Percentiles rank a stretch among this genome's conserved stretches.
Conservation (phyloP, 1,284 basidiomycete genomes). For the Cryptococcus floricola region DNA sequence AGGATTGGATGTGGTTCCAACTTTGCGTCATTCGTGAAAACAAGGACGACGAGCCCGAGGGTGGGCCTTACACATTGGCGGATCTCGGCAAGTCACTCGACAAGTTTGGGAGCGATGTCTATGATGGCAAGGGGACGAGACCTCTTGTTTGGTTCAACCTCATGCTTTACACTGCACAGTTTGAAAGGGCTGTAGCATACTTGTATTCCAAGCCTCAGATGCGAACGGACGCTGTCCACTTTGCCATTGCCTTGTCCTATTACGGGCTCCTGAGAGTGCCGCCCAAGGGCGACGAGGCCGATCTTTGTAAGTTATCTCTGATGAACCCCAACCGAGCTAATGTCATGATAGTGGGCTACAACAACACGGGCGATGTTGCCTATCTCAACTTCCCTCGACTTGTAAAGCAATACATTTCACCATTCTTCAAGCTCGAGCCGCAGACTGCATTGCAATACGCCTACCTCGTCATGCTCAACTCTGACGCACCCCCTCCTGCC, state of each 20-base stretch:
- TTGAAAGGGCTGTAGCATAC: slow-evolving; percentile 86
- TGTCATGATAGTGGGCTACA: slow-evolving; percentile 56
- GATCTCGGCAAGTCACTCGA: slow-evolving; percentile 75
- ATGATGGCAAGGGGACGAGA: slow-evolving; percentile 70
- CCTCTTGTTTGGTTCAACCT: slow-evolving; percentile 79
- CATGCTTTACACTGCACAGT: slow-evolving; percentile 86
- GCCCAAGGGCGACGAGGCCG: slow-evolving; percentile 72
- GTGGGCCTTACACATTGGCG: slow-evolving; percentile 63
- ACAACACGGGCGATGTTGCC: slow-evolving; percentile 45
- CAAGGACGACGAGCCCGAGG: slow-evolving; percentile 63
- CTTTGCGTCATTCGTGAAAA: slow-evolving; percentile 64
- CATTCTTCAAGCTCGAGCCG: slow-evolving; percentile 85
- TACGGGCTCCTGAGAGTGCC: slow-evolving; percentile 88
- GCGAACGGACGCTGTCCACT: slow-evolving; percentile 90
- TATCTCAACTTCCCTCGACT: slow-evolving; percentile 75
- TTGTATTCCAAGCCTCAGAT: slow-evolving; percentile 83
- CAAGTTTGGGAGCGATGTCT: slow-evolving; percentile 86
- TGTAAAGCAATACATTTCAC: slow-evolving; percentile 87
- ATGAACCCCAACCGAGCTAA: neutral
- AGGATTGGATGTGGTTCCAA: slow-evolving; percentile 99
- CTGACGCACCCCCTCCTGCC: slow-evolving; percentile 57
- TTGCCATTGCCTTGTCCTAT: slow-evolving; percentile 87
- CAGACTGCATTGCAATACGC: slow-evolving; percentile 94
- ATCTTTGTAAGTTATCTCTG: slow-evolving; percentile 62
- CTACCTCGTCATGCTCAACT: slow-evolving; percentile 77